phyloP scores from a whole-genome alignment of 352 stramenopile genomes.

The Phytopythium vexans region DNA sequence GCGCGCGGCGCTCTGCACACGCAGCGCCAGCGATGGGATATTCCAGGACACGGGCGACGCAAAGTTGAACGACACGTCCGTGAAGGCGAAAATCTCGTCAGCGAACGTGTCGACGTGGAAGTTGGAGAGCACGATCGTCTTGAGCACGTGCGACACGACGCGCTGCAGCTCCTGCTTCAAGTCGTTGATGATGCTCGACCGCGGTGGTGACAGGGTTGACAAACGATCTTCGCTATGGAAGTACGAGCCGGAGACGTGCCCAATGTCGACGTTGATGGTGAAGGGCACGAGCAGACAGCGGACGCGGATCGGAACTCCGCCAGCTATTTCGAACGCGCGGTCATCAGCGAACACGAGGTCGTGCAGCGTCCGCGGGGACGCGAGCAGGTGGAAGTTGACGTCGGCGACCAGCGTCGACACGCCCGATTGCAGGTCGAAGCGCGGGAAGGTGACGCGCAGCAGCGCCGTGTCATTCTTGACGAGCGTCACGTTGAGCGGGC shows the following conservation, averaged over 20 bases:
- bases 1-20: conserved; percentile 30
- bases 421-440: conserved; percentile 52
- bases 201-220: background rate
- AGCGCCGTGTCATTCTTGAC: conserved; percentile 50
- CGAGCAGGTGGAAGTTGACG: conserved; percentile 44
- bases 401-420: conserved; percentile 44
- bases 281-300: conserved; percentile 73
- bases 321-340: conserved; percentile 39
- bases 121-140: conserved; percentile 72
- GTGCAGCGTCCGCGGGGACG: conserved; percentile 42
- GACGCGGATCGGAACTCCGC: conserved; percentile 50
- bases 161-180: conserved; percentile 51
- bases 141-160: conserved; percentile 59
- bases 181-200: conserved; percentile 20
- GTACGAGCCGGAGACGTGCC: conserved; percentile 22
- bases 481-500: conserved; percentile 50
- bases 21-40: conserved; percentile 61
- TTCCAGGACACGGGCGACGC: conserved; percentile 64
- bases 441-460: conserved; percentile 40
- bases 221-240: background rate
- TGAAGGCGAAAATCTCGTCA: conserved; percentile 72
- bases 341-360: conserved; percentile 42
- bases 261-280: conserved; percentile 60
- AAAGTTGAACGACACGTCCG: conserved; percentile 76
- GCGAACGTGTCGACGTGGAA: conserved; percentile 59